Evolutionary conservation across 2,329 filamentous ascomycete genomes (phyloP).

Genomic region (Fusarium verrucosum): DNA sequence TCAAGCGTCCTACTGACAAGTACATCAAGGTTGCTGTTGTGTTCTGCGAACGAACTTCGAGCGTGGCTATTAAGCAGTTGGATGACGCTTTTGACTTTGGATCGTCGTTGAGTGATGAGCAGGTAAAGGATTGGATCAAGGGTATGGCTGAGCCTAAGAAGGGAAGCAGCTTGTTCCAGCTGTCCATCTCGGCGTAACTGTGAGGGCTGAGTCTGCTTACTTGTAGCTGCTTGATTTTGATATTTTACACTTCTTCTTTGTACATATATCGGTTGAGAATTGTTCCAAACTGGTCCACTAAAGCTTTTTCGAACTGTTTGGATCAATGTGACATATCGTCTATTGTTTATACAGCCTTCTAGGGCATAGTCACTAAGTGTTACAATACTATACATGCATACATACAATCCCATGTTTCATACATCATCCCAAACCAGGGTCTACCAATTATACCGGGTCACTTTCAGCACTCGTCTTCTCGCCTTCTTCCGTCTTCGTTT

Average conservation of each 20-base stretch:
- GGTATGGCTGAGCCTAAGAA: conserved; percentile 21
- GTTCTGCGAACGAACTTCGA: conserved; percentile 61
- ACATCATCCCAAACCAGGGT: conserved; percentile 23
- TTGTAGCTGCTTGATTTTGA: not conserved
- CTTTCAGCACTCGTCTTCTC: conserved; percentile 26
- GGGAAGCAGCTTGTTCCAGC: conserved; percentile 40
- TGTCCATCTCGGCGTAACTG: not conserved
- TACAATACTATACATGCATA: conserved; percentile 43
- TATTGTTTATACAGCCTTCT: conserved; percentile 23
- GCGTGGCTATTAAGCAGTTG: conserved; percentile 66
- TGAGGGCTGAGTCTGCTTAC: not conserved
- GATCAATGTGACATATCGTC: not conserved
- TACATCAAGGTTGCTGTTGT: conserved; percentile 72
- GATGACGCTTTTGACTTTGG: conserved; percentile 54
- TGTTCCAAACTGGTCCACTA: not conserved
- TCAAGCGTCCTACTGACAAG: conserved; percentile 68
- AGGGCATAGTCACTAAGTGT: conserved; percentile 24
- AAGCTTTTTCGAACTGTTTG: not conserved
- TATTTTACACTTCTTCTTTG: conserved; percentile 19
- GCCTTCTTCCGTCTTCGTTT: conserved; percentile 36
- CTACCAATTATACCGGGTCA: conserved; percentile 11
- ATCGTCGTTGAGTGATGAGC: conserved; percentile 50
- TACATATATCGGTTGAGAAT: conserved; percentile 19
- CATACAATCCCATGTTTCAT: conserved; percentile 39
- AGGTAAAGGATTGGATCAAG: conserved; percentile 50